phyloP scores from a whole-genome alignment of 179 eudicot species.

The Corrigiola litoralis region DNA sequence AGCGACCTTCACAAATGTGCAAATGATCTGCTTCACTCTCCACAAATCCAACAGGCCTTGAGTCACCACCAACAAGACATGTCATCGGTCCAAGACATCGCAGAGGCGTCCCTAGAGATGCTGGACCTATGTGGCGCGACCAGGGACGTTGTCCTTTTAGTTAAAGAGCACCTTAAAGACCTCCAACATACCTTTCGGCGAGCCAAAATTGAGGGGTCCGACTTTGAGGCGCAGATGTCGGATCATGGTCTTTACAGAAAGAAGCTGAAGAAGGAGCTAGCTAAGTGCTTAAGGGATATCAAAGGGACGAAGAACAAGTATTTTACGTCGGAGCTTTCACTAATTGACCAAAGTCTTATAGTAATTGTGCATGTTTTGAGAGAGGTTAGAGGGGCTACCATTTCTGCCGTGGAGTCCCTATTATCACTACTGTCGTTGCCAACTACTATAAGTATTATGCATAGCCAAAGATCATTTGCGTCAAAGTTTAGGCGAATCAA shows the following conservation, averaged over 20 bases:
- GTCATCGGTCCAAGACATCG: slow-evolving; percentile 21
- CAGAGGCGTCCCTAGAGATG: slow-evolving; percentile 26
- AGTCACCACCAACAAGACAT: slow-evolving; percentile 30
- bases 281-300: slow-evolving; percentile 31
- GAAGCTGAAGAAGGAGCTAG: slow-evolving; percentile 49
- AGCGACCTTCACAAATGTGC: slow-evolving; percentile 45
- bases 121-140: slow-evolving; percentile 27
- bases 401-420: slow-evolving; percentile 42
- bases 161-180: slow-evolving; percentile 31
- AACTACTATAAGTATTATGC: slow-evolving; percentile 27
- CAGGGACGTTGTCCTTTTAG: slow-evolving; percentile 19
- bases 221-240: slow-evolving; percentile 32
- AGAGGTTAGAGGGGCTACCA: slow-evolving; percentile 48
- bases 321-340: slow-evolving; percentile 17
- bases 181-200: slow-evolving; percentile 21
- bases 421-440: slow-evolving; percentile 52
- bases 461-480: slow-evolving; percentile 30
- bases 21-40: slow-evolving; percentile 42
- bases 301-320: slow-evolving; percentile 37
- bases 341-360: slow-evolving; percentile 32
- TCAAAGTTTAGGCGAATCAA: slow-evolving; percentile 37
- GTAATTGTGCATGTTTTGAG: slow-evolving; percentile 47
- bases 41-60: slow-evolving; percentile 30
- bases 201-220: slow-evolving; percentile 20
- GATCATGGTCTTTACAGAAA: slow-evolving; percentile 32